Conservation (phyloP, 495 filamentous ascomycete species). For the Lasiosphaeris hirsuta region DNA sequence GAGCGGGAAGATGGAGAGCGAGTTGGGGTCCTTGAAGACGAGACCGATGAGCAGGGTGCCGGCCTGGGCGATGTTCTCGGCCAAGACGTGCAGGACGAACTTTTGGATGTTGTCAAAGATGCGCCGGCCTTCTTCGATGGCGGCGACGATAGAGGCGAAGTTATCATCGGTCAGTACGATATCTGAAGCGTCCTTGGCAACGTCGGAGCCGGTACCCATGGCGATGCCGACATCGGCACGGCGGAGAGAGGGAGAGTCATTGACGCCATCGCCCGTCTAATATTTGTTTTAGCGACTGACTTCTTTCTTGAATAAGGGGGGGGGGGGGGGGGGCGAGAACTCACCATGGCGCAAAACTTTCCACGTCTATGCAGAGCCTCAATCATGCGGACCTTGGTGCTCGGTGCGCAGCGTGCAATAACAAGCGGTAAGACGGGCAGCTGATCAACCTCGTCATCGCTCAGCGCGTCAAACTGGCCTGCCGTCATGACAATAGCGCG, state of each 20-base stretch:
- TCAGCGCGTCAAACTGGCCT: constrained; percentile 56
- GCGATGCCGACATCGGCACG: constrained; percentile 81
- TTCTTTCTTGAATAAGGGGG: background rate
- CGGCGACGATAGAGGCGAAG: constrained; percentile 72
- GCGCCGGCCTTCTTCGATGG: constrained; percentile 68
- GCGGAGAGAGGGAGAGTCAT: constrained; percentile 74
- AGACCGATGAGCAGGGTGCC: constrained; percentile 66
- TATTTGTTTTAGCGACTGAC: background rate
- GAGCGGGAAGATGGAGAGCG: constrained; percentile 69
- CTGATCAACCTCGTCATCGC: constrained; percentile 54
- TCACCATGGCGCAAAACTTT: constrained; percentile 53
- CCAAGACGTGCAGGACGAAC: constrained; percentile 70
- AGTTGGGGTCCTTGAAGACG: constrained; percentile 61
- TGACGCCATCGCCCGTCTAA: constrained; percentile 72
- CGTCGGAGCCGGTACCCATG: constrained; percentile 83
- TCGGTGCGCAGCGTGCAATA: constrained; percentile 61
- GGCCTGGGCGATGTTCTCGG: constrained; percentile 75
- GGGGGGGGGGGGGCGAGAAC: background rate
- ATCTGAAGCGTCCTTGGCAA: constrained; percentile 81
- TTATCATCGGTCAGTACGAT: constrained; percentile 88
- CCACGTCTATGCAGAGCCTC: constrained; percentile 62
- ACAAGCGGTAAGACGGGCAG: constrained; percentile 60
- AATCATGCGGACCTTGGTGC: constrained; percentile 67
- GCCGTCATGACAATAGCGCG: constrained; percentile 61
- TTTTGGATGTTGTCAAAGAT: constrained; percentile 83